Percentiles rank a stretch among this genome's conserved stretches.
Evolutionary conservation across 2,329 filamentous ascomycete species (phyloP).

Genomic region (Pseudocercospora macadamiae): DNA sequence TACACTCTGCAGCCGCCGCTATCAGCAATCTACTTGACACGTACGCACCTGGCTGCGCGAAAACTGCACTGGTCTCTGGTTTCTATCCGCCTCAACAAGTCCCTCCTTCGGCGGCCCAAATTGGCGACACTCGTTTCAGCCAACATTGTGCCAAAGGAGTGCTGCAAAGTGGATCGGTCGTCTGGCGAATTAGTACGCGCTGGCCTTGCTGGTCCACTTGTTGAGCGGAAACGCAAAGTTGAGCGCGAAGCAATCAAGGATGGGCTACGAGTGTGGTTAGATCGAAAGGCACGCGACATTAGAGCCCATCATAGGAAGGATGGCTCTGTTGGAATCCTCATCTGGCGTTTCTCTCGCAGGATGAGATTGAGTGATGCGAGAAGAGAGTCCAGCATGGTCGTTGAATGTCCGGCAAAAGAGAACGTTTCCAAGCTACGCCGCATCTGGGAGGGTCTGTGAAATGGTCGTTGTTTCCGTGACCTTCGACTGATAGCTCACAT

Average conservation of each 20-base stretch:
- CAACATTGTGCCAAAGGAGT: constrained; percentile 67
- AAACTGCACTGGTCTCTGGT: constrained; percentile 65
- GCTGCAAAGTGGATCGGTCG: constrained; percentile 44
- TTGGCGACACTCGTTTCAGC: constrained; percentile 63
- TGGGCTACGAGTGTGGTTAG: constrained; percentile 66
- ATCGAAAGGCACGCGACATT: constrained; percentile 42
- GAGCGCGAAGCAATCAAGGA: constrained; percentile 72
- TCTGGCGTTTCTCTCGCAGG: constrained; percentile 44
- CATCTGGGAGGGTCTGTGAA: constrained; percentile 51
- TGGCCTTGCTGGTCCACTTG: constrained; percentile 61
- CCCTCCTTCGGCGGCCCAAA: constrained; percentile 63
- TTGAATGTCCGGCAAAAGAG: background rate
- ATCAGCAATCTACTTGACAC: constrained; percentile 68
- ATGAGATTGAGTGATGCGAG: constrained; percentile 44
- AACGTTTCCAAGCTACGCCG: constrained; percentile 53
- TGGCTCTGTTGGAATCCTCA: constrained; percentile 45
- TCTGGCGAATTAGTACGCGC: constrained; percentile 42
- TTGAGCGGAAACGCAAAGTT: constrained; percentile 64
- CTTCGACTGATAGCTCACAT: background rate
- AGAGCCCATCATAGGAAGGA: constrained; percentile 37
- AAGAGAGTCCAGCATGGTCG: background rate
- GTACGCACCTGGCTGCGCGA: constrained; percentile 67
- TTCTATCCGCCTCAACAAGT: constrained; percentile 66
- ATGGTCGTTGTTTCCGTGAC: background rate
- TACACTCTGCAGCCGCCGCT: constrained; percentile 64